Percentiles rank a stretch among this genome's conserved stretches.
These are phyloP conservation scores for Botrytis byssoidea DNA, from an alignment of 2,329 filamentous ascomycete species.

Conservation along the genomic window DNA sequence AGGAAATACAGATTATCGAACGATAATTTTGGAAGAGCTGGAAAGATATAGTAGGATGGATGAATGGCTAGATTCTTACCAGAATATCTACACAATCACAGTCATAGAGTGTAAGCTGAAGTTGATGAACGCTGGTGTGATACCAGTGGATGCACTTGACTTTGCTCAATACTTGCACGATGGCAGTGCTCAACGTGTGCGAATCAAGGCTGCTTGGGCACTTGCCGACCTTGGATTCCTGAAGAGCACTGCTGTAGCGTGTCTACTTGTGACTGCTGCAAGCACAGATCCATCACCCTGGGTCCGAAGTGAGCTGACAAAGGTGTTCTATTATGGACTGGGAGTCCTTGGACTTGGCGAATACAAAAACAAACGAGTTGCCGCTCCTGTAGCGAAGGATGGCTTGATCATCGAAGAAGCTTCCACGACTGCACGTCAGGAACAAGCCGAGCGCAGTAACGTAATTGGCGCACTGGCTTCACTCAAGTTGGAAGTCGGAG, in stretches of 20 bases:
- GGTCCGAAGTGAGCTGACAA: slow-evolving; percentile 59
- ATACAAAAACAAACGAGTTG: slow-evolving; percentile 39
- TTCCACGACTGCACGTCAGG: slow-evolving; percentile 47
- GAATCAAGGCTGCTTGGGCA: slow-evolving; percentile 64
- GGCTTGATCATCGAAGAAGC: slow-evolving; percentile 48
- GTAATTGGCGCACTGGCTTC: slow-evolving; percentile 49
- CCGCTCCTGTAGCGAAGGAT: slow-evolving; percentile 24
- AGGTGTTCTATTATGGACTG: slow-evolving; percentile 57
- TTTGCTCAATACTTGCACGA: slow-evolving; percentile 66
- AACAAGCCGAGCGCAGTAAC: slow-evolving; percentile 49
- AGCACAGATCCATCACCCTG: slow-evolving; percentile 64
- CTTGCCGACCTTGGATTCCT: slow-evolving; percentile 63
- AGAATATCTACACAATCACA: slow-evolving; percentile 64
- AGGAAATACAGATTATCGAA: slow-evolving; percentile 42
- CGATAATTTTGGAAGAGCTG: slow-evolving; percentile 56
- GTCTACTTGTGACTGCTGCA: slow-evolving; percentile 56
- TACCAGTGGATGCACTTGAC: slow-evolving; percentile 52
- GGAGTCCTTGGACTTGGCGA: slow-evolving; percentile 65
- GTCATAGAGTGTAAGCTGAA: slow-evolving; percentile 60
- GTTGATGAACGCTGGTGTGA: slow-evolving; percentile 64
- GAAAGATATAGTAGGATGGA: slow-evolving; percentile 66
- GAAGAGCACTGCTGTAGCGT: slow-evolving; percentile 53
- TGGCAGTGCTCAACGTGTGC: slow-evolving; percentile 60
- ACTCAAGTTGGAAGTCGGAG: slow-evolving; percentile 49
- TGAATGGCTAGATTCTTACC: slow-evolving; percentile 66